Conservation (phyloP, 805 yeast genomes). For the Ascoidea tarda region DNA sequence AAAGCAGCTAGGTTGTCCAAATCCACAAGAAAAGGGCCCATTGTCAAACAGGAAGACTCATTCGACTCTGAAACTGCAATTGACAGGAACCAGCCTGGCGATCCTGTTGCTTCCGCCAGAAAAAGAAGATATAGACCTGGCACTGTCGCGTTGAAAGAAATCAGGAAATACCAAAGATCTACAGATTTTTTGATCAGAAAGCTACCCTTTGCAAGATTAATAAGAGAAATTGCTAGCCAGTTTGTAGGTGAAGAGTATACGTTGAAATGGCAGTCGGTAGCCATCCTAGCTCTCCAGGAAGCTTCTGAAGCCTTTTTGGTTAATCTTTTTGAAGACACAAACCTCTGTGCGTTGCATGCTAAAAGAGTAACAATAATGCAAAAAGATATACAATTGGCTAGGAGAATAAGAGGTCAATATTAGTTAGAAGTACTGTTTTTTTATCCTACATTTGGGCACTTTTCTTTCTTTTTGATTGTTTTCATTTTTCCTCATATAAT, state of each 20-base stretch:
- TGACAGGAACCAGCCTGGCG: background rate
- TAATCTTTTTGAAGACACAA: constrained; percentile 64
- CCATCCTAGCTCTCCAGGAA: constrained; percentile 65
- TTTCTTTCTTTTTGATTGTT: background rate
- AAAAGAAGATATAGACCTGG: constrained; percentile 46
- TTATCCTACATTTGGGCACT: background rate
- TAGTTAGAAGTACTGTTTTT: background rate
- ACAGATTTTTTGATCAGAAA: constrained; percentile 57
- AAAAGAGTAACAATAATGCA: constrained; percentile 79
- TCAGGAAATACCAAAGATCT: constrained; percentile 49
- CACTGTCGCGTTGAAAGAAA: constrained; percentile 51
- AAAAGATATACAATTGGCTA: constrained; percentile 67
- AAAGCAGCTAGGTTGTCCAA: background rate
- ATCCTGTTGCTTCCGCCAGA: constrained; percentile 7
- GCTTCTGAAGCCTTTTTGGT: constrained; percentile 70
- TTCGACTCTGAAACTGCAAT: background rate
- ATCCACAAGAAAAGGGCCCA: background rate
- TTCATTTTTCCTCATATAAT: background rate
- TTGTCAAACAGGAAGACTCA: background rate
- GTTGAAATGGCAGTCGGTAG: constrained; percentile 68
- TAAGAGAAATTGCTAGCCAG: constrained; percentile 51
- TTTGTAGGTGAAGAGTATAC: constrained; percentile 39
- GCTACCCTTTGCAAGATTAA: constrained; percentile 66
- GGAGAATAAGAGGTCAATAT: constrained; percentile 56
- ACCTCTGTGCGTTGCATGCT: constrained; percentile 65